Evolutionary conservation across 371 early-diverging fungal species (phyloP).

Genomic region (Rhizomucor pusillus): DNA sequence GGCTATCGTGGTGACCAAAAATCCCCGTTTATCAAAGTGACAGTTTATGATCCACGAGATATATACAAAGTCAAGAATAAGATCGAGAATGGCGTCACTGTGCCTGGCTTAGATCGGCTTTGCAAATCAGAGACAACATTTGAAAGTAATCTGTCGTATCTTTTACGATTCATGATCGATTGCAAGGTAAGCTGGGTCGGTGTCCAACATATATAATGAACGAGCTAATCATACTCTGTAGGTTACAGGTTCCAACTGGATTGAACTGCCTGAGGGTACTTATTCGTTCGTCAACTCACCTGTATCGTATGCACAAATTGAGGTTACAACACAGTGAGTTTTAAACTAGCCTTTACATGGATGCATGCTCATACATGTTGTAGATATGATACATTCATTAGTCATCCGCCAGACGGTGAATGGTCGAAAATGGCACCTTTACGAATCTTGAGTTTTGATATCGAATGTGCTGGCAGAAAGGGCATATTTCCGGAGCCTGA

Average conservation of each 20-base stretch:
- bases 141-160: conserved; percentile 93
- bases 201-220: background rate
- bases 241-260: conserved; percentile 91
- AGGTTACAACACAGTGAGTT: conserved; percentile 68
- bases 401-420: conserved; percentile 86
- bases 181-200: conserved; percentile 56
- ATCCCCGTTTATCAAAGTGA: conserved; percentile 69
- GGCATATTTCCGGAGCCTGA: conserved; percentile 97
- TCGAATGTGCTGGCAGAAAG: conserved; percentile 97
- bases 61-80: conserved; percentile 36
- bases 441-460: conserved; percentile 98
- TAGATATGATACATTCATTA: conserved; percentile 74
- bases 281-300: conserved; percentile 48
- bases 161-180: conserved; percentile 98
- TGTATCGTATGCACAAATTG: conserved; percentile 80
- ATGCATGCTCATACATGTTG: background rate
- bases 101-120: conserved; percentile 39
- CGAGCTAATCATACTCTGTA: conserved; percentile 10
- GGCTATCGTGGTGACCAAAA: conserved; percentile 78
- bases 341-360: background rate
- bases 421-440: conserved; percentile 96
- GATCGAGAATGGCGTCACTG: conserved; percentile 57
- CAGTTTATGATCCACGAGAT: conserved; percentile 57
- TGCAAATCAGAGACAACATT: conserved; percentile 62
- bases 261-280: conserved; percentile 78